Evolutionary conservation across 495 filamentous ascomycete genomes (phyloP), one percentile per base, ranked within the genome.

Genomic region (Annulohypoxylon moriforme): DNA sequence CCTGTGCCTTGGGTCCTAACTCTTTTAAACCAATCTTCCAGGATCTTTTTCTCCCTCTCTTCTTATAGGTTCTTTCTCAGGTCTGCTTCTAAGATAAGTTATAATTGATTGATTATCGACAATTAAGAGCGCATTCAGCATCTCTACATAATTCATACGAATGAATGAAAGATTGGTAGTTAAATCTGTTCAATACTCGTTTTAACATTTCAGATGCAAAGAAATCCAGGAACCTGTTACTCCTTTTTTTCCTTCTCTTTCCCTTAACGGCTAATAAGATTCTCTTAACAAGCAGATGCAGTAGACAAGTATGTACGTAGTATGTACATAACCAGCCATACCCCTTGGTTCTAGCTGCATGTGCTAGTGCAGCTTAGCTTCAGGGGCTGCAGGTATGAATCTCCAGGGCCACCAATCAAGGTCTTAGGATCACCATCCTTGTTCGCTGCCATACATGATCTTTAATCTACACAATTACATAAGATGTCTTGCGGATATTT

Each of bases 241-340:
- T 53, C 55, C 68, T 58, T 60, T 71, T 65, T 71, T 61, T 58
- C 56, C 60, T 47, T 60, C 13, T 40, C 38, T 62, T 61, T 61
- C 62, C 58, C 18, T 25, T 61, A 61, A 62, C 31, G 57, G 68
- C 53, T 42, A 65, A 53, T 61, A 27, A 64, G 27, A 18, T 53
- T 52, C 44, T 33, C 33, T 64, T 60, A 71, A 59, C 61, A 66
- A 42, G 47, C 55, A 31, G 27, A 25, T 38, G 40, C 36, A n/a
- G n/a, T n/a, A n/a, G n/a, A n/a, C n/a, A n/a, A n/a, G n/a, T n/a
- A n/a, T n/a, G n/a, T n/a, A n/a, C n/a, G n/a, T n/a, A n/a, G n/a
- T n/a, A n/a, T n/a, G n/a, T n/a, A n/a, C n/a, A n/a, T n/a, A n/a
- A n/a, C n/a, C n/a, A n/a, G n/a, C n/a, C 22, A 14, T 18, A 22